Evolutionary conservation across 441 rosid genomes (phyloP).

Genomic region (Erodium trifolium): DNA sequence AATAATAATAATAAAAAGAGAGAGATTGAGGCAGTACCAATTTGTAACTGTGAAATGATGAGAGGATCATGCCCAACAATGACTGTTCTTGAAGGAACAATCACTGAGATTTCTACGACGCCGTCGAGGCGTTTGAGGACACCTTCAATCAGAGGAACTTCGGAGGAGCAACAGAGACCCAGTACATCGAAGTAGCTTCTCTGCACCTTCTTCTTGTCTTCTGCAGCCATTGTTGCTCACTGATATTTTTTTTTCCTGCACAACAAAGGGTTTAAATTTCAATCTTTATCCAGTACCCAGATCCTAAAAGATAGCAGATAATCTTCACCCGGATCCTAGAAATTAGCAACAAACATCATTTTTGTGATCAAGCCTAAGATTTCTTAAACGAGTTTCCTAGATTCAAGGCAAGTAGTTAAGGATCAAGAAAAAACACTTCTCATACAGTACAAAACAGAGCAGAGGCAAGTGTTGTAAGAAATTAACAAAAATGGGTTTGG

Average conservation of each 20-base stretch:
- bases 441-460: background rate
- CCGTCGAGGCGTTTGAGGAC: conserved; percentile 39
- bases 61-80: conserved; percentile 67
- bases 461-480: background rate
- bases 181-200: conserved; percentile 82
- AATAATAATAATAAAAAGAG: background rate
- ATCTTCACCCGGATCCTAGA: background rate
- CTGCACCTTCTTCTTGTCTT: conserved; percentile 10
- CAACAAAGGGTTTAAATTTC: background rate
- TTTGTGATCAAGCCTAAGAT: background rate
- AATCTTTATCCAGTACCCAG: background rate
- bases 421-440: background rate
- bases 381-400: background rate
- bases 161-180: conserved; percentile 87
- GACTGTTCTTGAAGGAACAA: background rate
- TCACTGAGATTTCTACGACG: too few species aligned
- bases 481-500: background rate
- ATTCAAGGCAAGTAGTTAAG: background rate
- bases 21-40: conserved; percentile 36
- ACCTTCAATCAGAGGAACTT: conserved; percentile 63
- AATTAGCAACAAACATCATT: background rate
- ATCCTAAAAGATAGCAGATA: too few species aligned
- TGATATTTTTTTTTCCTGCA: background rate
- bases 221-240: background rate
- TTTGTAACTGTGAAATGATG: conserved; percentile 55